Conservation (phyloP, 2,329 filamentous ascomycete species). For the Xylaria sp. region DNA sequence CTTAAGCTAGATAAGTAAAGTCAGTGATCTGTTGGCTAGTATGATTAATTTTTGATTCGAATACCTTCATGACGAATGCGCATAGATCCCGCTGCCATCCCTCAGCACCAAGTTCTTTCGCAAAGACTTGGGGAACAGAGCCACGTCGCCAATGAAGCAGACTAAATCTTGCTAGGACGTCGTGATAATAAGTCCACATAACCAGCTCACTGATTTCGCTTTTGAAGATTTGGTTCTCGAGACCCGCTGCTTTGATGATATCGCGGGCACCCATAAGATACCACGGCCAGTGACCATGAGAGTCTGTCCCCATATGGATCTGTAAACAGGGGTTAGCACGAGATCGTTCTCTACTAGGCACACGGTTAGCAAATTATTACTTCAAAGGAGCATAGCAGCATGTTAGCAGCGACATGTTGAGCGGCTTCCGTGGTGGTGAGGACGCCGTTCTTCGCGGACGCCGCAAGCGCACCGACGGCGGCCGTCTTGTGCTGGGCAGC, state of each 20-base stretch:
- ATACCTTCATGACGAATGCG: conserved; percentile 23
- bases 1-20: conserved; percentile 18
- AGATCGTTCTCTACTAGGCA: not conserved
- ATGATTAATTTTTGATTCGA: not conserved
- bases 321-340: conserved; percentile 14
- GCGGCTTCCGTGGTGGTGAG: conserved; percentile 22
- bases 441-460: conserved; percentile 28
- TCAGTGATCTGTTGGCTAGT: not conserved
- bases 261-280: conserved; percentile 33
- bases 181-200: conserved; percentile 33
- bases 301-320: conserved; percentile 29
- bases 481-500: conserved; percentile 32
- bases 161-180: conserved; percentile 30
- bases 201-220: conserved; percentile 27
- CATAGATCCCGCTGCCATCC: conserved; percentile 34
- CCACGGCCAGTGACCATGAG: conserved; percentile 31
- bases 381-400: conserved; percentile 35
- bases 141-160: conserved; percentile 33
- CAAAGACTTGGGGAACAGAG: conserved; percentile 3
- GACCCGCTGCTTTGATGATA: conserved; percentile 15
- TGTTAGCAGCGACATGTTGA: conserved; percentile 33
- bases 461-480: conserved; percentile 30
- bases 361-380: conserved; percentile 7
- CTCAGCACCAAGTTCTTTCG: conserved; percentile 23
- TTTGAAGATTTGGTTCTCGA: conserved; percentile 22